Evolutionary conservation across 768 basidiomycete species (phyloP).

Genomic region (Kwoniella europaea): DNA sequence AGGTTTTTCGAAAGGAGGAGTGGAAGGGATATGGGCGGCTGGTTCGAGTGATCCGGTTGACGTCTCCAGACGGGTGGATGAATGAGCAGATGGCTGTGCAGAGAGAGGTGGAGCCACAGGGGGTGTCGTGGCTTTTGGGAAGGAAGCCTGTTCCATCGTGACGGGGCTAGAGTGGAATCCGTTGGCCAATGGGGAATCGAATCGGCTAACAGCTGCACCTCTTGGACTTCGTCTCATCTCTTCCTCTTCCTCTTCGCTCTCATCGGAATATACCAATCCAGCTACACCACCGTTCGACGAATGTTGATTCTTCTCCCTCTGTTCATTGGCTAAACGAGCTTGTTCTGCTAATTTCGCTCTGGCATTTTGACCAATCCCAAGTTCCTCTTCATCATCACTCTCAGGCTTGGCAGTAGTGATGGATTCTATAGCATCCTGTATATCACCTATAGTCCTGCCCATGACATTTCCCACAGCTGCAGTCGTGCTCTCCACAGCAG

Average conservation of each 20-base stretch:
- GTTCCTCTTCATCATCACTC: constrained; percentile 44
- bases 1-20: constrained; percentile 24
- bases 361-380: constrained; percentile 46
- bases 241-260: constrained; percentile 62
- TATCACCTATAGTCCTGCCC: constrained; percentile 86
- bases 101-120: constrained; percentile 5
- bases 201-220: not conserved
- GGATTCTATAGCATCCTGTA: constrained; percentile 87
- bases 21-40: constrained; percentile 32
- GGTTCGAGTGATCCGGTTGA: constrained; percentile 29
- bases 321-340: constrained; percentile 57
- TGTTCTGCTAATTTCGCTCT: constrained; percentile 58
- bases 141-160: constrained; percentile 4
- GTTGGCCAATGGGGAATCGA: constrained; percentile 6
- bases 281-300: constrained; percentile 39
- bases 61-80: constrained; percentile 1
- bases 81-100: constrained; percentile 4
- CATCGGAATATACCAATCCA: constrained; percentile 62
- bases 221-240: constrained; percentile 51
- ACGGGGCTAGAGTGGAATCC: constrained; percentile 16
- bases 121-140: constrained; percentile 13
- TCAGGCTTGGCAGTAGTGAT: constrained; percentile 66
- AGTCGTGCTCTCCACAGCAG: constrained; percentile 33
- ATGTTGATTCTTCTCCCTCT: constrained; percentile 41
- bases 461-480: constrained; percentile 62